Base-by-base conservation (phyloP, 2,329 filamentous ascomycete species). In the Chalaropsis thielavioides region DNA sequence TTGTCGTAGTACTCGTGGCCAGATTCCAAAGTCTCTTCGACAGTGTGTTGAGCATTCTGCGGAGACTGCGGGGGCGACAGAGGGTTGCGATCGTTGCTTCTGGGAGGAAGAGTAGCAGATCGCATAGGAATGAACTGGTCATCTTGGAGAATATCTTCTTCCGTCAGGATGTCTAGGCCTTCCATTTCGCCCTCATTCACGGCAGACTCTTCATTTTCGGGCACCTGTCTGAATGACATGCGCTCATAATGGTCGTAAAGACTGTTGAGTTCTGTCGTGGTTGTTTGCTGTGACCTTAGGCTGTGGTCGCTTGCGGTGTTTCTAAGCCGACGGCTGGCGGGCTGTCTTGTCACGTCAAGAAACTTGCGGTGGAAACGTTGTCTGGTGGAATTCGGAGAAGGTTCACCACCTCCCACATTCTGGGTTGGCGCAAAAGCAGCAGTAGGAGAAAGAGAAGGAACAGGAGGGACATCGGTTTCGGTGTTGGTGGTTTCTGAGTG, bases 191-290 rank as follows among this genome's bases (percentile, higher is more conserved):
- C 59, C 46, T 66, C 27, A 27, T 63, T 64, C 8, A 58, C 61
- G 8, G 58, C 71, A 38, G 35, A 69, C 19, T 72, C 13, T 58
- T 72, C 69, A 19, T 72, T 70, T 46, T 69, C 70, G 51, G 76
- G 71, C 2, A 78, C 72, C 46, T 79, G 72, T 15, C 77, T 77
- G 65, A 81, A 78, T 0, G 80, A 79, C 75, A 79, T 79, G 68
- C 82, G 77, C 70, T 84, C 82, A 69, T 84, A 83, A 69, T 84
- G 80, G 64, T 81, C 75, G 69, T 84, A 83, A 2, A 84, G 73
- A 63, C 78, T 78, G 54, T 80, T 75, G 24, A 83, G 71, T 2
- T 77, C 77, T 17, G 74, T 72, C 1, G 74, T 72, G 1, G 75
- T 70, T 13, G 60, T 65, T 38, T 67, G 40, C 22, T 64, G 62